phyloP scores from a whole-genome alignment of 2,329 filamentous ascomycete genomes.

The Gnomoniopsis sp. region DNA sequence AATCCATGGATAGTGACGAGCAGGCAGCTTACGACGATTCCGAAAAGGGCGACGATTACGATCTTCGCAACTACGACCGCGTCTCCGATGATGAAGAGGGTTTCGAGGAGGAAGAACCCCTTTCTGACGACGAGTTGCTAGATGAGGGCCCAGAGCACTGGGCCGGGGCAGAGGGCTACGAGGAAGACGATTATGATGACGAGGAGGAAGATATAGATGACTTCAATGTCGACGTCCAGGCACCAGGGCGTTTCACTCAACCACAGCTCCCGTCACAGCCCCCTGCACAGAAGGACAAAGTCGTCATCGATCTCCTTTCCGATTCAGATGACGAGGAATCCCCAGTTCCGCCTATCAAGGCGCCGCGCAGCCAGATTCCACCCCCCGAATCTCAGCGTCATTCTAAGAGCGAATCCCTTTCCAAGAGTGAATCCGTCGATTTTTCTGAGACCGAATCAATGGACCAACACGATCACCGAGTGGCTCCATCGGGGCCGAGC shows the following conservation, averaged over 20 bases:
- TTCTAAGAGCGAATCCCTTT: neutral
- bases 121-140: constrained; percentile 17
- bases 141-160: constrained; percentile 20
- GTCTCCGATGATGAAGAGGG: constrained; percentile 27
- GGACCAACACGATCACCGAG: neutral
- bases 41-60: constrained; percentile 28
- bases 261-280: constrained; percentile 8
- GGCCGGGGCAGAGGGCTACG: constrained; percentile 18
- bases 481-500: neutral
- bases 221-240: neutral
- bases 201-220: constrained; percentile 22
- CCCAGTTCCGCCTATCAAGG: constrained; percentile 1
- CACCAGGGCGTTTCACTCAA: neutral
- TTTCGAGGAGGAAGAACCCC: constrained; percentile 16
- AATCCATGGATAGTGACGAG: constrained; percentile 22
- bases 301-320: constrained; percentile 45
- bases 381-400: neutral
- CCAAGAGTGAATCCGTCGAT: neutral
- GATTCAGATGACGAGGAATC: constrained; percentile 40
- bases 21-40: constrained; percentile 27
- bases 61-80: constrained; percentile 27
- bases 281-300: constrained; percentile 29
- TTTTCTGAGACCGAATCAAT: constrained; percentile 1
- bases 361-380: neutral
- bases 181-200: constrained; percentile 24